Base-by-base conservation (phyloP, 1,284 basidiomycete species). In the Sparassis latifolia region DNA sequence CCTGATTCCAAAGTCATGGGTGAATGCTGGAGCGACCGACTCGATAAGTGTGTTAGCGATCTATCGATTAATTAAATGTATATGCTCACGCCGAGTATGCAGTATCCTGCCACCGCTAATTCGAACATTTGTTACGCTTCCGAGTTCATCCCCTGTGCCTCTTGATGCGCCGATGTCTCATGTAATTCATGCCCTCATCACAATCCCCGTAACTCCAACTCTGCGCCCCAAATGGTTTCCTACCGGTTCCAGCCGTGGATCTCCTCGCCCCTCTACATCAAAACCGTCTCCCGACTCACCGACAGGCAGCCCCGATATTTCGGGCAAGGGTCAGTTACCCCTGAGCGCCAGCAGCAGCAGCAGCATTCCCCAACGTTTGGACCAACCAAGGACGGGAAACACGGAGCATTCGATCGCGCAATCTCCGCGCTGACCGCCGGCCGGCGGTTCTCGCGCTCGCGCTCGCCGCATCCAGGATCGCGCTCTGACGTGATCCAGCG, bases 171-270 rank as follows among this genome's bases (percentile, higher is more conserved):
- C 89, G 1, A 69, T 91, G 45, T 82, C 85, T 1, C 84, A 91
- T 57, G 75, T 83, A 52, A 82, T 91, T 39, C 88, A 91, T 59
- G 70, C 80, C 2, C 73, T 91, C 45, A 84, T 91, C 54, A 79
- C 75, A 12, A 78, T 90, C 48, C 89, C 89, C 44, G 69, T 89
- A 39, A 72, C 72, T 37, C 66, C 79, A 5, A 66, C 74, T 33
- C 72, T 84, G 41, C 78, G 74, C 47, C 56, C 69, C 30, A 61
- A 76, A 40, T 89, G 78, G 76, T 74, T 79, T 57, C 70, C 62
- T 41, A 57, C 66, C 40, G 20, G 20, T 20, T 49, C 63, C 37
- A 62, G 43, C 45, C 62, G 56, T 32, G 64, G 52, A 37, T 61
- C 57, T n/a, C 58, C 55, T 42, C 39, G 65, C 38, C 63, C 56